A percentile compares a stretch with the other conserved stretches of the same genome.
These are phyloP conservation scores for Auricularia cornea DNA, from an alignment of 768 basidiomycete genomes.

Conservation along the genomic window DNA sequence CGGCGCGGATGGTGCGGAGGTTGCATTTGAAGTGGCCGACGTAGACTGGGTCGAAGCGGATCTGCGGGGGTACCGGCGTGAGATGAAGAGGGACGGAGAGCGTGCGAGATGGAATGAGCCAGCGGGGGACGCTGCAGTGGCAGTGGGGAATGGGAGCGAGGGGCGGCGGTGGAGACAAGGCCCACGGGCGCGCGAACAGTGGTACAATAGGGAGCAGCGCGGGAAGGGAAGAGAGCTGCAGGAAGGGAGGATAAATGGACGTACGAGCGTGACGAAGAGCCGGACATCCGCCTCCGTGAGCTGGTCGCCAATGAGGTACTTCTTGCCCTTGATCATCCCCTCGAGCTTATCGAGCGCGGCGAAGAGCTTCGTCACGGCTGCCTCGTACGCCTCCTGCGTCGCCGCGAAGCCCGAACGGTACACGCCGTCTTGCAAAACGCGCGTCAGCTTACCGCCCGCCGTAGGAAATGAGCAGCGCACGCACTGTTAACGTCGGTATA, in stretches of 20 bases:
- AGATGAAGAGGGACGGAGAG: too few species aligned
- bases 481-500: conserved; percentile 26
- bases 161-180: too few species aligned
- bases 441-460: not conserved
- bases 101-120: too few species aligned
- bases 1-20: conserved; percentile 31
- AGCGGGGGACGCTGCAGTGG: too few species aligned
- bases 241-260: not conserved
- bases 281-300: conserved; percentile 21
- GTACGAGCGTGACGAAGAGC: conserved; percentile 36
- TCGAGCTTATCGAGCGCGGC: conserved; percentile 32
- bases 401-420: conserved; percentile 40
- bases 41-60: conserved; percentile 35
- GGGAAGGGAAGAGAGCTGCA: too few species aligned
- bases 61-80: not conserved
- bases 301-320: conserved; percentile 35
- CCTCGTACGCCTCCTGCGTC: conserved; percentile 36
- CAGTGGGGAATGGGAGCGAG: too few species aligned
- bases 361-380: conserved; percentile 28
- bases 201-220: too few species aligned
- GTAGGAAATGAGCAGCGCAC: not conserved
- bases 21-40: conserved; percentile 38
- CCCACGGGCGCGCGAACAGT: too few species aligned
- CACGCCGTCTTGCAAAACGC: conserved; percentile 11
- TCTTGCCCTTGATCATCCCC: conserved; percentile 26